Evolutionary conservation across 352 stramenopile genomes (phyloP).

Genomic region (Globisporangium alternatum): DNA sequence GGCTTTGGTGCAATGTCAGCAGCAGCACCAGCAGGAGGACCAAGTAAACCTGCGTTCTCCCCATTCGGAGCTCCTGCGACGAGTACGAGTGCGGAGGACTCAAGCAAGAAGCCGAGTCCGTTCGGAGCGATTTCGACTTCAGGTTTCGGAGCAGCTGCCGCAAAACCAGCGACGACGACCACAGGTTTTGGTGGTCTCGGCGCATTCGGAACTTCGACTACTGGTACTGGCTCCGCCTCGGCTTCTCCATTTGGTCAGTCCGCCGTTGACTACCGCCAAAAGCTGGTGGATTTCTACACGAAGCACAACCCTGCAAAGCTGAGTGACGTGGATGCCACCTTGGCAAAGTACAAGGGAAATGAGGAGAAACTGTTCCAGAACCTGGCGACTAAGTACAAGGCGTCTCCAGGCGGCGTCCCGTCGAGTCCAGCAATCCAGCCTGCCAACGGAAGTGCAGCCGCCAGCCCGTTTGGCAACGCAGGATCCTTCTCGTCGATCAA

Average conservation of each 20-base stretch:
- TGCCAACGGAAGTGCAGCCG: conserved; percentile 29
- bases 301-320: conserved; percentile 91
- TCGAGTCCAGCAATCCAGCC: conserved; percentile 39
- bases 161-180: conserved; percentile 13
- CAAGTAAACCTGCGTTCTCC: conserved; percentile 14
- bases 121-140: conserved; percentile 23
- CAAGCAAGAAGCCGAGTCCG: conserved; percentile 21
- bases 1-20: conserved; percentile 18
- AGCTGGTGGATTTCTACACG: conserved; percentile 89
- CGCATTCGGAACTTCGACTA: conserved; percentile 6
- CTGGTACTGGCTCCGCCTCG: conserved; percentile 15
- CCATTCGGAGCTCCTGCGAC: conserved; percentile 18
- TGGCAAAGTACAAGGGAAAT: conserved; percentile 89
- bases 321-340: conserved; percentile 78
- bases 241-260: conserved; percentile 40
- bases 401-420: conserved; percentile 19
- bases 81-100: neutral
- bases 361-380: conserved; percentile 79
- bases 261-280: conserved; percentile 53
- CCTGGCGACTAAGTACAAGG: conserved; percentile 71
- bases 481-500: conserved; percentile 40
- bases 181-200: conserved; percentile 18
- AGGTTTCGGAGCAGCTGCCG: conserved; percentile 7
- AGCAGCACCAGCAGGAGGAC: conserved; percentile 13
- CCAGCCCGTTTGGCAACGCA: conserved; percentile 68